Conservation (phyloP, 2,329 filamentous ascomycete genomes). For the Aspergillus tamarii region DNA sequence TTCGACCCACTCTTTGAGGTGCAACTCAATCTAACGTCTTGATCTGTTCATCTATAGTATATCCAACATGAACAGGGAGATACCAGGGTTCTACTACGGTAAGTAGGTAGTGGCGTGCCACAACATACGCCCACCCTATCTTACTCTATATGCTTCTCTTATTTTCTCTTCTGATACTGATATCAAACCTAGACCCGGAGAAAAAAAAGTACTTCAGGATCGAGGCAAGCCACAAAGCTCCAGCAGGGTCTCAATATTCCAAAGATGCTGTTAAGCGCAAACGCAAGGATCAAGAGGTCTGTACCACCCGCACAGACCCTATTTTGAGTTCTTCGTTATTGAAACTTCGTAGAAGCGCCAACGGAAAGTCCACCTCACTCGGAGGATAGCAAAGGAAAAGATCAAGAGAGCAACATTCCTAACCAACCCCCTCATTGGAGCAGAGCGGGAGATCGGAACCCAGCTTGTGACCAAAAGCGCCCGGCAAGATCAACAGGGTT, state of each 20-base stretch:
- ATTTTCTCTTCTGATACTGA: neutral
- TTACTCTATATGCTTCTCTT: neutral
- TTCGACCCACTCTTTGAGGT: neutral
- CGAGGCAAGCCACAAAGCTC: conserved; percentile 56
- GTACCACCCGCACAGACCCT: neutral
- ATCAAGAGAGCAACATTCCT: conserved; percentile 35
- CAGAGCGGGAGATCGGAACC: conserved; percentile 35
- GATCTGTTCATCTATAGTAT: neutral
- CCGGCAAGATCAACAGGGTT: conserved; percentile 32
- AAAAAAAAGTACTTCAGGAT: conserved; percentile 72
- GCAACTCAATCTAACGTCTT: neutral
- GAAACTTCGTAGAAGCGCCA: conserved; percentile 31
- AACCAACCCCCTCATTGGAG: conserved; percentile 32
- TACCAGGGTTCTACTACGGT: conserved; percentile 41
- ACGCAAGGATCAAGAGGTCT: conserved; percentile 48
- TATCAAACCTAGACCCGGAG: conserved; percentile 41
- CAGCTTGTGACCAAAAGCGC: conserved; percentile 19
- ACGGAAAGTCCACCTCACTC: conserved; percentile 26
- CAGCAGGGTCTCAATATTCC: conserved; percentile 58
- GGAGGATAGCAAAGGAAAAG: conserved; percentile 36
- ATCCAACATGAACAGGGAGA: conserved; percentile 32
- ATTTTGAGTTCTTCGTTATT: conserved; percentile 6
- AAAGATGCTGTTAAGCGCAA: conserved; percentile 62
- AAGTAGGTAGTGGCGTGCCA: conserved; percentile 7
- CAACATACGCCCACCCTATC: neutral